A percentile compares a stretch with the other conserved stretches of the same genome.
These are phyloP conservation scores for Actinomortierella wolfii DNA, from an alignment of 371 early-diverging fungal genomes.

Conservation along the genomic window DNA sequence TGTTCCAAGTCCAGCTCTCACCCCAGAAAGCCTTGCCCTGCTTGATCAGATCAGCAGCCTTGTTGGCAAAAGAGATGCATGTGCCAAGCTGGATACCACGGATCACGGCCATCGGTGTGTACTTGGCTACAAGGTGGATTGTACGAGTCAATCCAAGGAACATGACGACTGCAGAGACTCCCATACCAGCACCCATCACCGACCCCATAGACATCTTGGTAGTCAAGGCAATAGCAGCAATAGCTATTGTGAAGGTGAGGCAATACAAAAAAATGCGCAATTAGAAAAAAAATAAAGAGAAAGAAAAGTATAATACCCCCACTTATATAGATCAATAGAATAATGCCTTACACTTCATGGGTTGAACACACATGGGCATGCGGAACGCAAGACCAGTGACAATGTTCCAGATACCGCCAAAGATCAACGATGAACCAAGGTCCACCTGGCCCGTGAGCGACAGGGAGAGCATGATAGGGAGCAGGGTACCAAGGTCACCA, in stretches of 20 bases:
- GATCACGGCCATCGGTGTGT: conserved; percentile 79
- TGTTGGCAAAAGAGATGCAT: conserved; percentile 74
- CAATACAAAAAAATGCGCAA: conserved; percentile 4
- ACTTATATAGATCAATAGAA: not conserved
- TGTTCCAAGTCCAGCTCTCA: conserved; percentile 64
- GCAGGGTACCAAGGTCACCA: conserved; percentile 87
- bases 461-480: conserved; percentile 88
- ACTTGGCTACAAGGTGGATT: conserved; percentile 69
- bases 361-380: conserved; percentile 87
- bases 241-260: conserved; percentile 56
- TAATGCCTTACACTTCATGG: conserved; percentile 73
- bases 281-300: conserved; percentile 9
- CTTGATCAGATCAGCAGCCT: conserved; percentile 68
- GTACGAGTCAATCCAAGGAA: conserved; percentile 76
- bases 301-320: not conserved
- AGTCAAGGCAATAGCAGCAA: conserved; percentile 83
- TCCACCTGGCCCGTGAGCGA: conserved; percentile 76
- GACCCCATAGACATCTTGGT: conserved; percentile 70
- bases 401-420: conserved; percentile 91
- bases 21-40: conserved; percentile 49
- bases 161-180: conserved; percentile 69
- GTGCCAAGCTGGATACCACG: conserved; percentile 92
- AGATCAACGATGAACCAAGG: conserved; percentile 81
- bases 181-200: conserved; percentile 81
- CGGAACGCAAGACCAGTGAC: conserved; percentile 75